Evolutionary conservation across 2,329 filamentous ascomycete genomes (phyloP), one percentile per base, ranked within the genome.

Genomic region (Grosmannia huntii): DNA sequence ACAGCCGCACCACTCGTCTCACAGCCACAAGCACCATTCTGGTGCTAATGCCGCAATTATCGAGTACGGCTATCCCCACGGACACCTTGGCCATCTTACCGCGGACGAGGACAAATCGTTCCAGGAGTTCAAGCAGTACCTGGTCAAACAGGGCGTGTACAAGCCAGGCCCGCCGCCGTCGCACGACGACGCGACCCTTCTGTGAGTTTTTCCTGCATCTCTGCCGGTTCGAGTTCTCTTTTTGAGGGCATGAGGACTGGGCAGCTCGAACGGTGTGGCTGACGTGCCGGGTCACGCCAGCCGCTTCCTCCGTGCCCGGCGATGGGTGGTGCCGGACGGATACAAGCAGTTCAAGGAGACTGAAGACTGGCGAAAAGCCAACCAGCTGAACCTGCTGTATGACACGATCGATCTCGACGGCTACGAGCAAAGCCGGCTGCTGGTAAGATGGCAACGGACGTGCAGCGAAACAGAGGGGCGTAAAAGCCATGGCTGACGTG

Each of bases 291-390:
- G 41, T n/a, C 10, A 10, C 36, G 5, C 16, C 23, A 94, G 89
- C 62, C 89, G 91, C 60, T 96, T 87, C 70, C 77, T 96, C 55
- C 87, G 91, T 66, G 91, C 91, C 38, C 84, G 91, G 59, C 87
- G 84, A 70, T 96, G 92, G 76, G 75, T 86, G 31, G 80, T 89
- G 11, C 73, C 83, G 64, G 90, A 92, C 64, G 91, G 91, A 14
- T 85, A 85, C 68, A 79, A 75, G 60, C 91, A 96, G 73, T 95
- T 96, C 74, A 84, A 85, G 66, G 88, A 90, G 57, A 96, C 90
- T 0, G 90, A 95, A 71, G 82, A 88, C 60, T 96, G 91, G 89
- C 84, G 91, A 61, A 81, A 81, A 64, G 83, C 87, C 62, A 92
- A 92, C 70, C 77, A 88, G 64, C 80, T 96, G 54, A 82, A 90